These are phyloP conservation scores for Flammula alnicola DNA, from an alignment of 1,284 basidiomycete genomes.

Conservation along the genomic window DNA sequence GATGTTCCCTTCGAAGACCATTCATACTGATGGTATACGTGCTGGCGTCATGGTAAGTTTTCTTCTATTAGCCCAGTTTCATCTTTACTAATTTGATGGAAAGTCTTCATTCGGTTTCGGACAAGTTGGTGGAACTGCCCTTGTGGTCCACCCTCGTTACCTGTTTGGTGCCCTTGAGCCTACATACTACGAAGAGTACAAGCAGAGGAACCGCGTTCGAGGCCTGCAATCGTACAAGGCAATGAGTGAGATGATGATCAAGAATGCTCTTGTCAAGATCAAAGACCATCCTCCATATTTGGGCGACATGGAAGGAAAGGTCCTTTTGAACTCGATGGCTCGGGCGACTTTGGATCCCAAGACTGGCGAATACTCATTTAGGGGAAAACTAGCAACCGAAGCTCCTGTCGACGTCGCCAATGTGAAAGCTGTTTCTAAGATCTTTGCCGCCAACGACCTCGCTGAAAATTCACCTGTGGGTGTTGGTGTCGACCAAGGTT, in stretches of 20 bases:
- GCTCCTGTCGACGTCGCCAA: constrained; percentile 68
- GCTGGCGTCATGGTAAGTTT: constrained; percentile 82
- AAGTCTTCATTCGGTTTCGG: constrained; percentile 98
- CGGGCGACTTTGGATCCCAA: constrained; percentile 84
- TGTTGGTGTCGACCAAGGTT: constrained; percentile 88
- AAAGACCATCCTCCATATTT: constrained; percentile 95
- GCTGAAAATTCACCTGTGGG: constrained; percentile 53
- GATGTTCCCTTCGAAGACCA: constrained; percentile 96
- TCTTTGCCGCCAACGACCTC: constrained; percentile 50
- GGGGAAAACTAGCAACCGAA: constrained; percentile 60
- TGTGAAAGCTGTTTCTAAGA: constrained; percentile 62
- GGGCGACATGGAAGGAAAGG: constrained; percentile 85
- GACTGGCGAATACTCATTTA: constrained; percentile 85
- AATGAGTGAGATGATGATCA: constrained; percentile 94
- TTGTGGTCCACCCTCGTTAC: constrained; percentile 91
- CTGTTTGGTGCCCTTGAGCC: constrained; percentile 85
- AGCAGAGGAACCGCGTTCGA: constrained; percentile 68
- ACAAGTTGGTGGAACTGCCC: constrained; percentile 94
- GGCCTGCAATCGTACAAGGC: constrained; percentile 86
- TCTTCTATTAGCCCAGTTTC: constrained; percentile 4
- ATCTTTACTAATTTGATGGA: constrained; percentile 18
- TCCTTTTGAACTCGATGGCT: constrained; percentile 93
- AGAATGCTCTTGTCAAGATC: constrained; percentile 91
- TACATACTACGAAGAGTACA: constrained; percentile 78
- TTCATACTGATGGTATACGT: constrained; percentile 91